Percentiles rank a stretch among this genome's conserved stretches.
These are phyloP conservation scores for Paracorniculantispora psalliotae DNA, from an alignment of 2,329 filamentous ascomycete genomes.

Conservation along the genomic window DNA sequence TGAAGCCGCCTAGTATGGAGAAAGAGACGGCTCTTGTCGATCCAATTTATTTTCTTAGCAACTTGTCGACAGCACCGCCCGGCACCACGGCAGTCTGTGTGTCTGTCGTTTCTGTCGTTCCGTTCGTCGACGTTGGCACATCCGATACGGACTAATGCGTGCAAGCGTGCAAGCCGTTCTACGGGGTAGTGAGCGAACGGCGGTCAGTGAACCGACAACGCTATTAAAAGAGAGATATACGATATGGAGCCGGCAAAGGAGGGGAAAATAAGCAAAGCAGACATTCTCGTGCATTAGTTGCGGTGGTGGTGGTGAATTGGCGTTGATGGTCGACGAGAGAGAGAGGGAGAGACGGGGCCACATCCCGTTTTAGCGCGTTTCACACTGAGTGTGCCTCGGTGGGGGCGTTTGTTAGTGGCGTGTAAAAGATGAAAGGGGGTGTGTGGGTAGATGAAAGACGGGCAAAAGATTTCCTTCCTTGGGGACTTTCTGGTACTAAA, in stretches of 20 bases:
- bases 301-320: neutral
- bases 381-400: neutral
- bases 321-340: neutral
- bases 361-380: slow-evolving; percentile 10
- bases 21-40: no score
- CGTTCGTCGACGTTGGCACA: no score
- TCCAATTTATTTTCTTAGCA: no score
- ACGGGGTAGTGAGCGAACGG: neutral
- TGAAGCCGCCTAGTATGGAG: no score
- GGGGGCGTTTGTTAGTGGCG: neutral
- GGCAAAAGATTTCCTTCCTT: no score
- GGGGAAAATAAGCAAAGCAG: neutral
- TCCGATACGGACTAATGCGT: slow-evolving; percentile 3
- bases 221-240: neutral
- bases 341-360: neutral
- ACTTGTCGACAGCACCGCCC: no score
- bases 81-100: no score
- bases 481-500: no score
- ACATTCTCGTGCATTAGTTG: neutral
- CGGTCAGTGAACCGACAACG: neutral
- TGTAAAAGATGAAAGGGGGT: neutral
- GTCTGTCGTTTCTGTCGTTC: no score
- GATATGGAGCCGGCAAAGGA: neutral
- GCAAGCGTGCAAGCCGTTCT: neutral
- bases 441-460: neutral